Evolutionary conservation across 1,139 yeast genomes (phyloP), one percentile per base, ranked within the genome.

Genomic region (Pichia sp.): DNA sequence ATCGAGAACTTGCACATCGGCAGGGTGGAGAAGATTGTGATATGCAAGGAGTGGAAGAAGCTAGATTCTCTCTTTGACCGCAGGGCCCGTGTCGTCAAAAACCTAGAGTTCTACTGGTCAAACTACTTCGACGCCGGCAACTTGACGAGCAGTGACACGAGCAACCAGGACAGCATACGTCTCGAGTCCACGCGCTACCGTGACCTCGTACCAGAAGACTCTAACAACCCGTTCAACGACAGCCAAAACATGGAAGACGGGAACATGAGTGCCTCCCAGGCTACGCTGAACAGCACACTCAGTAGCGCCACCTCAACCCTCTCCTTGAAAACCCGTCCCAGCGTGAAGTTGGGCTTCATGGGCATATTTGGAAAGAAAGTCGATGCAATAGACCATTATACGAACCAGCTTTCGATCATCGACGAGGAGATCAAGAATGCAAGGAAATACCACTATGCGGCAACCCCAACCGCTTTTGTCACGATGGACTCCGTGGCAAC

Each of bases 401-500:
- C 87, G 4, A 79, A 82, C 49, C 81, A 82, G 61, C 68, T 86
- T 48, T 78, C 75, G 19, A 74, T 78, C 5, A 71, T 86, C 13
- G 92, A 86, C 64, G 76, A 76, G 54, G 89, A 85, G 62, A 86
- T 87, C 32, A 45, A 64, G 3, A 72, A 75, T 43, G 86, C 88
- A 1, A 74, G 92, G 57, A 71, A 70, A 38, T 74, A 81, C 56
- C 85, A 84, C 57, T 86, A 82, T 61, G 81, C 90, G 0, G 84
- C 90, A 32, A 77, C 87, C 0, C 84, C 89, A 8, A 80, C 89
- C 8, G 93, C 93, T 0, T 87, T 87, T 64, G 80, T 87, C 6
- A 87, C 93, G 0, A 85, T 87, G 93, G 90, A 85, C 60, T 82
- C 90, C 0, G 93, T 86, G 0, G 93, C 93, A 0, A 82, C 87